Evolutionary conservation across 2,329 filamentous ascomycete species (phyloP).

Genomic region (Trichoderma brevicompactum): DNA sequence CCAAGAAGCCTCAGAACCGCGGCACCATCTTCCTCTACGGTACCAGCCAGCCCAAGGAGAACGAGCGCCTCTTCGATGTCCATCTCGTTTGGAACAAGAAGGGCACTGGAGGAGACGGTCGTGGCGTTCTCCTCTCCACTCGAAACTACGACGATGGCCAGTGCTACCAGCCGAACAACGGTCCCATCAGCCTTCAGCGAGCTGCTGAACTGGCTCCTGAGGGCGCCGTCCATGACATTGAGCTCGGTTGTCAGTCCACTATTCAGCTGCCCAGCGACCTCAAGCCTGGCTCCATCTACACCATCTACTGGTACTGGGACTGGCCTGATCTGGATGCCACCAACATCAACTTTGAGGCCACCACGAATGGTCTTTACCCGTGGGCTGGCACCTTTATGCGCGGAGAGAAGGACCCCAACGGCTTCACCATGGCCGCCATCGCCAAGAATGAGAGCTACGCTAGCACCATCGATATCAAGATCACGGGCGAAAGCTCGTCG

Average conservation of each 20-base stretch:
- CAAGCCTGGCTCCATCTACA: conserved; percentile 68
- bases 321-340: conserved; percentile 69
- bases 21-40: conserved; percentile 79
- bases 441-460: conserved; percentile 48
- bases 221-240: conserved; percentile 57
- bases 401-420: conserved; percentile 44
- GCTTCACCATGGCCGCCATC: conserved; percentile 44
- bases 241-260: conserved; percentile 81
- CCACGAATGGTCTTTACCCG: conserved; percentile 48
- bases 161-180: conserved; percentile 79
- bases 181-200: conserved; percentile 62
- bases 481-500: conserved; percentile 37
- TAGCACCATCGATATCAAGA: conserved; percentile 48
- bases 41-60: conserved; percentile 60
- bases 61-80: conserved; percentile 63
- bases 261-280: conserved; percentile 72
- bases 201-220: conserved; percentile 58
- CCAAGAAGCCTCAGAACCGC: conserved; percentile 65
- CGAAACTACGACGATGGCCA: conserved; percentile 88
- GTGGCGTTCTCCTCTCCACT: conserved; percentile 74
- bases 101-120: conserved; percentile 78
- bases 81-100: conserved; percentile 77
- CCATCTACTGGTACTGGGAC: conserved; percentile 96
- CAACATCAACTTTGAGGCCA: conserved; percentile 47
- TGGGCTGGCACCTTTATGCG: conserved; percentile 49